These are phyloP conservation scores for Candida neerlandica DNA, from an alignment of 1,139 yeast genomes.

Conservation along the genomic window DNA sequence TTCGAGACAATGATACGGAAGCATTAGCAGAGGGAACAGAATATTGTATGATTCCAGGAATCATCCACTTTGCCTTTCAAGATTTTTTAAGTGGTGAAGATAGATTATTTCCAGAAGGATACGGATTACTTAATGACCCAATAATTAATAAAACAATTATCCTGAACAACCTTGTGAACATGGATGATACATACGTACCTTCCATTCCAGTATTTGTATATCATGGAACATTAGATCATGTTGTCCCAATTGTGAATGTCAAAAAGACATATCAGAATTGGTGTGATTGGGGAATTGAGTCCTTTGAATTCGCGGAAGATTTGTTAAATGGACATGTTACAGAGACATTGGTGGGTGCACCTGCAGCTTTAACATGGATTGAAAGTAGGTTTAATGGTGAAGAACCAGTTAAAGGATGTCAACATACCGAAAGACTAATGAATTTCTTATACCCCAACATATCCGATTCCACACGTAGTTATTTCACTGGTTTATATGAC, in stretches of 20 bases:
- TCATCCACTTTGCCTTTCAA: neutral
- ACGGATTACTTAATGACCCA: slow-evolving; percentile 18
- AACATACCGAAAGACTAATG: slow-evolving; percentile 21
- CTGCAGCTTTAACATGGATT: slow-evolving; percentile 35
- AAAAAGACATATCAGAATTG: slow-evolving; percentile 30
- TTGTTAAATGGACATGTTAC: slow-evolving; percentile 29
- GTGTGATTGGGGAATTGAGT: slow-evolving; percentile 34
- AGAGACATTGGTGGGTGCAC: slow-evolving; percentile 29
- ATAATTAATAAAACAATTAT: slow-evolving; percentile 18
- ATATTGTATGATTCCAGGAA: neutral
- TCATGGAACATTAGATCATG: slow-evolving; percentile 32
- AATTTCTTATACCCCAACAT: slow-evolving; percentile 27
- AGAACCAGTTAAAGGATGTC: slow-evolving; percentile 31
- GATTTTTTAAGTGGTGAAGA: slow-evolving; percentile 20
- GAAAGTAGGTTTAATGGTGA: slow-evolving; percentile 22
- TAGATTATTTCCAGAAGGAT: slow-evolving; percentile 21
- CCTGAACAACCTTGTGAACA: slow-evolving; percentile 25
- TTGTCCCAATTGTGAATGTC: slow-evolving; percentile 31
- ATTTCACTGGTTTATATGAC: neutral
- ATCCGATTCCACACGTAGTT: neutral
- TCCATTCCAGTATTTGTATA: slow-evolving; percentile 36
- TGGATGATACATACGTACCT: slow-evolving; percentile 23
- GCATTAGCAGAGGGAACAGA: neutral
- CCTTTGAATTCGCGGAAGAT: slow-evolving; percentile 32
- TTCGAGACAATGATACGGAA: neutral